phyloP scores from a whole-genome alignment of 208 protist species.

The Zelonia costaricensis region DNA sequence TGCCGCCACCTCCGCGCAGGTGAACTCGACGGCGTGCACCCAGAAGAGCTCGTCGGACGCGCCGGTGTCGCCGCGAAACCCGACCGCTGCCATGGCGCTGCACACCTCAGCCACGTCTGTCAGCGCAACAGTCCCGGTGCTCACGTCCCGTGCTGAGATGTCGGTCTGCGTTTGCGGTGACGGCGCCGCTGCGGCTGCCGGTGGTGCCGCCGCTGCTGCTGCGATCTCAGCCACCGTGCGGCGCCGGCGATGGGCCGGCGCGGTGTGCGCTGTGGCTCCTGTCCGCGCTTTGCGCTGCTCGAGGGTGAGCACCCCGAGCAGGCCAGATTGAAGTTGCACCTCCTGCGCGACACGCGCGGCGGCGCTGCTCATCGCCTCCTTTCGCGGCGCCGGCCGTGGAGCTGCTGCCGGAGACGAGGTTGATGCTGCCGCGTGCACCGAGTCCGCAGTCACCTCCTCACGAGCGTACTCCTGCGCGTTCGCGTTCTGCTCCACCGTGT shows the following conservation, averaged over 20 bases:
- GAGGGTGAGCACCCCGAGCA: slow-evolving; percentile 46
- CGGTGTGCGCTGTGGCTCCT: background rate
- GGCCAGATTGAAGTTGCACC: slow-evolving; percentile 6
- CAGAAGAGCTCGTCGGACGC: slow-evolving; percentile 51
- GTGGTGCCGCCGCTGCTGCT: too few relatives aligned
- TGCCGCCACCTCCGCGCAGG: slow-evolving; percentile 21
- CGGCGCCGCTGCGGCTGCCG: background rate
- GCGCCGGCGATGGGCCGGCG: slow-evolving; percentile 1
- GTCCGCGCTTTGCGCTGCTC: slow-evolving; percentile 40
- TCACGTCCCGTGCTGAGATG: too few relatives aligned
- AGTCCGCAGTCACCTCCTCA: background rate
- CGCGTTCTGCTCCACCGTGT: background rate
- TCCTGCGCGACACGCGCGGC: slow-evolving; percentile 7
- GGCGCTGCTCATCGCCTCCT: too few relatives aligned
- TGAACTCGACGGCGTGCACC: slow-evolving; percentile 39
- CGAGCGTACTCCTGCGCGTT: background rate
- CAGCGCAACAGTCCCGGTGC: too few relatives aligned
- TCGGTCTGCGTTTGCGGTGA: too few relatives aligned
- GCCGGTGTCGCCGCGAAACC: slow-evolving; percentile 30
- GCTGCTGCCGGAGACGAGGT: too few relatives aligned
- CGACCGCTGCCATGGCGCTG: slow-evolving; percentile 44
- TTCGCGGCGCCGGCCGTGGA: background rate
- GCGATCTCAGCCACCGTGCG: slow-evolving; percentile 16
- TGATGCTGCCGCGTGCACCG: too few relatives aligned
- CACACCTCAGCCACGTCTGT: slow-evolving; percentile 48